Evolutionary conservation across 495 filamentous ascomycete genomes (phyloP).

Genomic region (Staphylotrichum tortipilum): DNA sequence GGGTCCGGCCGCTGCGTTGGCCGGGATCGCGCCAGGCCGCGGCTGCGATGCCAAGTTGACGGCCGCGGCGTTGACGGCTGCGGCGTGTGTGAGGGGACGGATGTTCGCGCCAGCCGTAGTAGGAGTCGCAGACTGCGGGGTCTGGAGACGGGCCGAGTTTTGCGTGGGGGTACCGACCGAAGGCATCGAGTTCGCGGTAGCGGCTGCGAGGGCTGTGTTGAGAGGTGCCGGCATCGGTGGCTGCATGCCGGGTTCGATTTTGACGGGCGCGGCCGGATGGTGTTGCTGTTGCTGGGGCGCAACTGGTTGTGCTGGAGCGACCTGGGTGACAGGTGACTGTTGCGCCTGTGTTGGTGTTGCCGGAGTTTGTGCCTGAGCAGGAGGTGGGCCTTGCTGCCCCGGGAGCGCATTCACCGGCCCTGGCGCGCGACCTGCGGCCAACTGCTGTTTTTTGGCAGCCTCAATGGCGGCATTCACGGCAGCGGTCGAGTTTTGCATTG

Average conservation of each 20-base stretch:
- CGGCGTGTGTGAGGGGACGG: conserved; percentile 41
- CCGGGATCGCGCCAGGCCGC: conserved; percentile 29
- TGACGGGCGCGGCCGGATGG: conserved; percentile 23
- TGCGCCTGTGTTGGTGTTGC: conserved; percentile 18
- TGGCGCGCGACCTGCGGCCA: conserved; percentile 26
- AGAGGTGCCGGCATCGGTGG: conserved; percentile 32
- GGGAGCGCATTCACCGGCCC: conserved; percentile 16
- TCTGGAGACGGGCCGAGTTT: conserved; percentile 35
- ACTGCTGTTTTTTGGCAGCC: conserved; percentile 44
- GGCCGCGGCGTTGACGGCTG: conserved; percentile 36
- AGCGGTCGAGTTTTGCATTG: conserved; percentile 26
- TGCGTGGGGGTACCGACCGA: conserved; percentile 39
- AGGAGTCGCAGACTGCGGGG: conserved; percentile 41
- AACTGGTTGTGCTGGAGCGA: conserved; percentile 2
- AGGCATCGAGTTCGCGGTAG: conserved; percentile 28
- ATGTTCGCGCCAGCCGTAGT: conserved; percentile 29
- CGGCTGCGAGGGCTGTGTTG: conserved; percentile 39
- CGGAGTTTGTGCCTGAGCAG: conserved; percentile 16
- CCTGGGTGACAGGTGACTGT: conserved; percentile 13
- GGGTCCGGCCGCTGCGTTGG: neutral
- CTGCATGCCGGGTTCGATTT: conserved; percentile 34
- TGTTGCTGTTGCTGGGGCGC: conserved; percentile 2
- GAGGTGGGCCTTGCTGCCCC: conserved; percentile 5
- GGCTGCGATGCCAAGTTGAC: conserved; percentile 37
- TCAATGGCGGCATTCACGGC: conserved; percentile 45